Evolutionary conservation across 2,329 filamentous ascomycete species (phyloP), one percentile per base, ranked within the genome.

Genomic region (Penicillium sp.): DNA sequence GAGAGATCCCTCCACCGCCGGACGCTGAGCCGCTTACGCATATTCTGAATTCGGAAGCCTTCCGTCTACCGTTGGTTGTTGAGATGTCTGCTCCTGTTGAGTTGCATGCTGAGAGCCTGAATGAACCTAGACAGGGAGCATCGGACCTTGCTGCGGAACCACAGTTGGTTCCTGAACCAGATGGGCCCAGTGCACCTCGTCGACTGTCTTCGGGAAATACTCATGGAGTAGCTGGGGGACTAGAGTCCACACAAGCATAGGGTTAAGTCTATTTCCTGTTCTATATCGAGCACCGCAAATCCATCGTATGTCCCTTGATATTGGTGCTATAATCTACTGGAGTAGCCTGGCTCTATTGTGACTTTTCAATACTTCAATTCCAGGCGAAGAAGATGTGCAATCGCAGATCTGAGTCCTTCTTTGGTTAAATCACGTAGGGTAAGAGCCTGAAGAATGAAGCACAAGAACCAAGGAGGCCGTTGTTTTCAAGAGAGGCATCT

Each of bases 1-100:
- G 92, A n/a, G 77, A 81, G 25, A 81, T 96, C 20, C 79, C 82
- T 25, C 81, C 89, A 0, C 91, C 93, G 1, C 81, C 85, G 0
- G 85, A 88, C 54, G 89, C 90, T 2, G 86, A 87, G 33, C 86
- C 89, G 6, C 80, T 98, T 42, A 86, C 95, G 81, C 80, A 78
- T 55, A 81, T 96, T 3, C 78, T 97, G 55, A 92, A 91, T 72
- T 89, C 88, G 13, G 41, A 46, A 15, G 13, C 31, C 6, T 44
- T 49, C 29, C 35, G 47, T 18, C 23, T 15, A 18, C 41, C 9
- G 25, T 27, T 27, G 3, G 2, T 13, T 5, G 15, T 9, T 23
- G 33, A 25, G 7, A 6, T 18, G 25, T 12, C 33, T 9, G 7
- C 15, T 2, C 23, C 12, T 42, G 31, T n/a, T 6, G 41, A 32